phyloP scores from a whole-genome alignment of 2,329 filamentous ascomycete genomes.

The Aureobasidium sp. region DNA sequence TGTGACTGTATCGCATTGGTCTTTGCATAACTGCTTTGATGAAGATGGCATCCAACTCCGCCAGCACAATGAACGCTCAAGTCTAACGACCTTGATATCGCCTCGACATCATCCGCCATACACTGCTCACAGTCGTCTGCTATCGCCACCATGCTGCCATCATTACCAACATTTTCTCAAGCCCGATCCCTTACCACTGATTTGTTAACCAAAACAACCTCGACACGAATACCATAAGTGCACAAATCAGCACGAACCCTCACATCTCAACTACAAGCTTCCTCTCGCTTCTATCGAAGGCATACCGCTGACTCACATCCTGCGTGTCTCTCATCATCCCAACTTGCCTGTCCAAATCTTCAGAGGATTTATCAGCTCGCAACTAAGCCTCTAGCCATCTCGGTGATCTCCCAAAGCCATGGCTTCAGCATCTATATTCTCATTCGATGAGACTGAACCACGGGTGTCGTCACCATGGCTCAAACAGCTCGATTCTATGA shows the following conservation, averaged over 20 bases:
- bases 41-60: neutral
- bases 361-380: neutral
- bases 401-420: neutral
- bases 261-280: neutral
- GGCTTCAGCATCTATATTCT: slow-evolving; percentile 83
- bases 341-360: neutral
- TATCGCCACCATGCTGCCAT: slow-evolving; percentile 44
- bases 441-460: slow-evolving; percentile 73
- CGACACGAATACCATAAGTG: neutral
- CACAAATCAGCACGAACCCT: neutral
- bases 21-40: slow-evolving; percentile 4
- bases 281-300: neutral
- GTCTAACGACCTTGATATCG: neutral
- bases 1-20: slow-evolving; percentile 8
- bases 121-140: neutral
- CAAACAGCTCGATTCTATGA: slow-evolving; percentile 17
- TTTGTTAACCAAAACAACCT: slow-evolving; percentile 24
- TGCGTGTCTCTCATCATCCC: neutral
- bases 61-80: slow-evolving; percentile 12
- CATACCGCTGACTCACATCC: neutral
- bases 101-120: neutral
- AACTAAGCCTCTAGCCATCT: neutral
- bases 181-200: slow-evolving; percentile 47
- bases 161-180: slow-evolving; percentile 41
- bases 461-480: slow-evolving; percentile 89